A percentile compares a stretch with the other conserved stretches of the same genome.
Conservation (phyloP, 1,284 basidiomycete genomes). For the Malassezia caprae region DNA sequence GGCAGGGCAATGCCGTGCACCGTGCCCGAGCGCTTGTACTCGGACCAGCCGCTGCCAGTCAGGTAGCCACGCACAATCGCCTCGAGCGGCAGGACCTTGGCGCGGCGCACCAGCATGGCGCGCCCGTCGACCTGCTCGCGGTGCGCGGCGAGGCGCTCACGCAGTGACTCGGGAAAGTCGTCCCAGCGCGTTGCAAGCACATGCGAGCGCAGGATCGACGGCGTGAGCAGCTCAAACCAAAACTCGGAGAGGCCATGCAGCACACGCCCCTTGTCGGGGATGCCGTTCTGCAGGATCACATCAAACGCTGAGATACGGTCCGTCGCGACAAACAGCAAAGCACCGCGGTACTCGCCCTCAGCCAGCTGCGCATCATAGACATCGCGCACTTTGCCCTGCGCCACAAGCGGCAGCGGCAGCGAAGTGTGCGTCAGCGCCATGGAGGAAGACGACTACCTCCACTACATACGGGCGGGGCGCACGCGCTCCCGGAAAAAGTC, state of each 20-base stretch:
- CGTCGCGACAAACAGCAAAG: conserved; percentile 74
- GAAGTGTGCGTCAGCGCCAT: conserved; percentile 28
- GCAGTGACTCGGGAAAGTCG: conserved; percentile 30
- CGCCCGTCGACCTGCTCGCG: conserved; percentile 63
- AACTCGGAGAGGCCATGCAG: conserved; percentile 82
- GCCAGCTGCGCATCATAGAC: conserved; percentile 41
- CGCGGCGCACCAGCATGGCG: conserved; percentile 81
- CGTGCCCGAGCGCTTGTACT: conserved; percentile 79
- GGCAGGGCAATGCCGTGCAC: conserved; percentile 77
- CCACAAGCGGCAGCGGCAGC: conserved; percentile 42
- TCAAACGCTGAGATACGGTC: conserved; percentile 96
- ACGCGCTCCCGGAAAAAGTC: conserved; percentile 67
- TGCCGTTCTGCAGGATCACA: conserved; percentile 61
- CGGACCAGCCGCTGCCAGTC: conserved; percentile 90
- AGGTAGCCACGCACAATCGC: conserved; percentile 94
- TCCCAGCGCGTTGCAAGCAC: conserved; percentile 34
- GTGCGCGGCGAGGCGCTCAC: conserved; percentile 20
- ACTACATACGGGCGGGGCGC: conserved; percentile 6
- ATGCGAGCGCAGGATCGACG: conserved; percentile 37
- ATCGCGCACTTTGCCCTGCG: conserved; percentile 46
- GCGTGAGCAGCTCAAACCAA: conserved; percentile 71
- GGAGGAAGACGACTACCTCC: background rate
- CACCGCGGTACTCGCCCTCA: conserved; percentile 24
- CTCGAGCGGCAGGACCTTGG: conserved; percentile 84
- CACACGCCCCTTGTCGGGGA: conserved; percentile 83